Percentiles rank a stretch among this genome's conserved stretches.
Conservation (phyloP, 2,329 filamentous ascomycete species). For the Hirsutella thompsonii region DNA sequence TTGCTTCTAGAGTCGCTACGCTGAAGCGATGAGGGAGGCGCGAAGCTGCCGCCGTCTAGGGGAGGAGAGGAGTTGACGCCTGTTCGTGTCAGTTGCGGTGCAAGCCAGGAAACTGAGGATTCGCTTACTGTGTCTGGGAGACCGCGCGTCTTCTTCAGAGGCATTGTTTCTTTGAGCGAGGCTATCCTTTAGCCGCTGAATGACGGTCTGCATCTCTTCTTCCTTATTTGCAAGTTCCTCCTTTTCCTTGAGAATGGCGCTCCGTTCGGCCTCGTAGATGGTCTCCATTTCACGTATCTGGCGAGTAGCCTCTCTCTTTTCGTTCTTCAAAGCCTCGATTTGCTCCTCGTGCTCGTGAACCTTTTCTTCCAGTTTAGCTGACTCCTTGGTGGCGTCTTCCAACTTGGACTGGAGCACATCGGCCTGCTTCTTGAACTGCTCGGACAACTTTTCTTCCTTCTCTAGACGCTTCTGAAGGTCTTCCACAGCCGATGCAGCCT, state of each 20-base stretch:
- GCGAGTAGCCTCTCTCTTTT: slow-evolving; percentile 71
- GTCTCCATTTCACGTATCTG: slow-evolving; percentile 85
- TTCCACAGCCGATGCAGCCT: slow-evolving; percentile 65
- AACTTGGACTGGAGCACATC: slow-evolving; percentile 76
- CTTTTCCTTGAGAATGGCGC: slow-evolving; percentile 79
- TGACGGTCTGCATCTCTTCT: slow-evolving; percentile 81
- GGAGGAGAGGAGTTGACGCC: slow-evolving; percentile 48
- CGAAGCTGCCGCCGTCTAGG: slow-evolving; percentile 67
- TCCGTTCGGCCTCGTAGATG: slow-evolving; percentile 84
- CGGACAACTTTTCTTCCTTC: slow-evolving; percentile 64
- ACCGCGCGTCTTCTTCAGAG: slow-evolving; percentile 41
- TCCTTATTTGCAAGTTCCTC: slow-evolving; percentile 75
- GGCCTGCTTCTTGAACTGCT: slow-evolving; percentile 71
- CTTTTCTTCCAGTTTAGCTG: slow-evolving; percentile 75
- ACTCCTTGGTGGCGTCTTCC: slow-evolving; percentile 74
- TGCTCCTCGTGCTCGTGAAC: slow-evolving; percentile 78
- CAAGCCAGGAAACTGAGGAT: no score
- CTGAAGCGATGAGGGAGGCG: slow-evolving; percentile 70
- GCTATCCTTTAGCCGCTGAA: slow-evolving; percentile 84
- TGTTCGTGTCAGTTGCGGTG: slow-evolving; percentile 9
- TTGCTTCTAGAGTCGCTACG: slow-evolving; percentile 83
- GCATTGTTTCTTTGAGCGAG: slow-evolving; percentile 59
- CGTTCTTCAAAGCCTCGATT: slow-evolving; percentile 67
- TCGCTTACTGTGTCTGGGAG: slow-evolving; percentile 43
- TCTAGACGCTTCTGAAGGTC: slow-evolving; percentile 74